phyloP scores from a whole-genome alignment of 2,329 filamentous ascomycete species.

The Neurospora sp. region DNA sequence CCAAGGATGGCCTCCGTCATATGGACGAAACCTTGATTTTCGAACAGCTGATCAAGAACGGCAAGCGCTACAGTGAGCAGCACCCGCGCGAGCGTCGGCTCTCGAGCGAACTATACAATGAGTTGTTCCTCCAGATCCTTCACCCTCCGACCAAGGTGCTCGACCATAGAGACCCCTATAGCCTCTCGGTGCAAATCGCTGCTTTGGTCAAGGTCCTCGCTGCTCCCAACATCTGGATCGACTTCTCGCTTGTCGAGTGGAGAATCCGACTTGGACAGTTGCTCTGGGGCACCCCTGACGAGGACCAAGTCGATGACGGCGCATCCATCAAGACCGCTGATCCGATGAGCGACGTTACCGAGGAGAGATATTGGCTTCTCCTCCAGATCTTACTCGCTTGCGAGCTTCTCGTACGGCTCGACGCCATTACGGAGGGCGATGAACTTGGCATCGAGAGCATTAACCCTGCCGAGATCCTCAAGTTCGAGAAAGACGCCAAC shows the following conservation, averaged over 20 bases:
- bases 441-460: constrained; percentile 43
- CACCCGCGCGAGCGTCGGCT: constrained; percentile 38
- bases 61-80: constrained; percentile 44
- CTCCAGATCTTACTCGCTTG: constrained; percentile 56
- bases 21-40: constrained; percentile 49
- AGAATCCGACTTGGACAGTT: constrained; percentile 63
- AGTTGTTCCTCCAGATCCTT: constrained; percentile 51
- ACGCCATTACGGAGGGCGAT: constrained; percentile 52
- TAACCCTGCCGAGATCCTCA: constrained; percentile 46
- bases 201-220: constrained; percentile 57
- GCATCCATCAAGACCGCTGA: constrained; percentile 40
- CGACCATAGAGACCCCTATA: constrained; percentile 49
- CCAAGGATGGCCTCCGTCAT: constrained; percentile 43
- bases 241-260: constrained; percentile 68
- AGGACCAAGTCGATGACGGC: constrained; percentile 43
- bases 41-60: constrained; percentile 48
- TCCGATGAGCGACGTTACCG: constrained; percentile 40
- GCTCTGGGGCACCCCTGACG: constrained; percentile 50
- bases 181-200: constrained; percentile 61
- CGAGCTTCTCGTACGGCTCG: constrained; percentile 55
- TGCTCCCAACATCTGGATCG: constrained; percentile 59
- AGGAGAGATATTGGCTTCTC: constrained; percentile 58
- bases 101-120: constrained; percentile 50
- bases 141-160: constrained; percentile 46
- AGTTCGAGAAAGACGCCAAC: constrained; percentile 53